Percentiles rank a stretch among this genome's conserved stretches.
Conservation (phyloP, 805 yeast species). For the Candida nanaspora region DNA sequence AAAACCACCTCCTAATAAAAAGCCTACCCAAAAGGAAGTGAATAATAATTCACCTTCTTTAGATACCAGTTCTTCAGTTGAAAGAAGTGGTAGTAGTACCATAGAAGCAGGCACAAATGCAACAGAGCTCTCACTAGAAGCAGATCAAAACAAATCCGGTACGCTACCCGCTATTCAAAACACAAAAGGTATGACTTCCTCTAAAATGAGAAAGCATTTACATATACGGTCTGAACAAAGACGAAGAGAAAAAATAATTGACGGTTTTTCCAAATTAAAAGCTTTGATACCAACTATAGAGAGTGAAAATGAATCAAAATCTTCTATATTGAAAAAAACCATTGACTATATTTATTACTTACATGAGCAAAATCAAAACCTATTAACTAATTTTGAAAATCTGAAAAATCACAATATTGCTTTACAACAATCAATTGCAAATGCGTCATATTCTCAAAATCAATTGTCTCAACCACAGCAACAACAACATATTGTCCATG, state of each 20-base stretch:
- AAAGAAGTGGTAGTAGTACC: no score
- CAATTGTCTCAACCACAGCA: slow-evolving; percentile 1
- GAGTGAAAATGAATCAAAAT: slow-evolving; percentile 38
- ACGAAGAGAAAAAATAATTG: slow-evolving; percentile 37
- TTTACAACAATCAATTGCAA: slow-evolving; percentile 3
- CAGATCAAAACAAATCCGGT: no score
- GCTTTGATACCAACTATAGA: slow-evolving; percentile 32
- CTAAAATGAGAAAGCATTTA: slow-evolving; percentile 23
- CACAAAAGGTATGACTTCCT: no score
- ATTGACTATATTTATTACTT: slow-evolving; percentile 34
- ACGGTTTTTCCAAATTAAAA: slow-evolving; percentile 34
- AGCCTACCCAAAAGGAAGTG: no score
- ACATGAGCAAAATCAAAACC: slow-evolving; percentile 21
- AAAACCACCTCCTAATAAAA: no score
- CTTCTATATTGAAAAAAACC: slow-evolving; percentile 33
- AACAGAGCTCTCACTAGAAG: no score
- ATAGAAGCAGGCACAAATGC: no score
- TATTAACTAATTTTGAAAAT: slow-evolving; percentile 13
- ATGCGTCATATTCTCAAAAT: slow-evolving; percentile 5
- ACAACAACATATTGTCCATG: no score
- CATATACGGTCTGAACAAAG: slow-evolving; percentile 41
- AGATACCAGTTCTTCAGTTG: no score
- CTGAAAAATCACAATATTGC: slow-evolving; percentile 1
- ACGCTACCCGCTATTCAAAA: no score
- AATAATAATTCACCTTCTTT: no score